Conservation (phyloP, 164 flowering plant genomes). For the Liriodendron chinense region DNA sequence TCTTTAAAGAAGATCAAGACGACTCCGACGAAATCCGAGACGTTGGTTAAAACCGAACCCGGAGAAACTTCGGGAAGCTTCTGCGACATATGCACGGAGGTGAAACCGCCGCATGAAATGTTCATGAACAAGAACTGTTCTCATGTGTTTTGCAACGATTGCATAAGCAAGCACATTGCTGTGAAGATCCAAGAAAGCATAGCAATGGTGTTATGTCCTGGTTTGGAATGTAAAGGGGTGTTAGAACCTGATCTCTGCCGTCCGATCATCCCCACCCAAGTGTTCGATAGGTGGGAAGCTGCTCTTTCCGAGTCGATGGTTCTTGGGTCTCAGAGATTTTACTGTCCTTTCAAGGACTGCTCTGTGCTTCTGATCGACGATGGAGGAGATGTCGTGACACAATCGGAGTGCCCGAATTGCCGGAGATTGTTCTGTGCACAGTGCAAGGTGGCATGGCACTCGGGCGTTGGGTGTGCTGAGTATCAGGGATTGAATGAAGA, state of each 20-base stretch:
- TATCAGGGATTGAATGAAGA: conserved; percentile 14
- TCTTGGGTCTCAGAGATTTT: conserved; percentile 10
- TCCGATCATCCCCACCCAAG: conserved; percentile 6
- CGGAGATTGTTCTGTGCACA: conserved; percentile 38
- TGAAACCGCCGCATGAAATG: conserved; percentile 11
- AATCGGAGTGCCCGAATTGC: conserved; percentile 38
- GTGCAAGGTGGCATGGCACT: conserved; percentile 43
- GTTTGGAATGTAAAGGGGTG: background rate
- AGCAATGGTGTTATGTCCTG: conserved; percentile 15
- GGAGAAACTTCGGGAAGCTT: background rate
- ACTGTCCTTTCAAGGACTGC: conserved; percentile 28
- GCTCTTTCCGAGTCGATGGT: conserved; percentile 20
- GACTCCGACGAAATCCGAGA: background rate
- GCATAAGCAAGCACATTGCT: conserved; percentile 16
- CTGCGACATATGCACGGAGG: conserved; percentile 28
- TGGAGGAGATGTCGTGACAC: conserved; percentile 1
- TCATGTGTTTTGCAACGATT: conserved; percentile 20
- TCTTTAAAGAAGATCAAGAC: background rate
- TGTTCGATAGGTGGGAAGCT: conserved; percentile 23
- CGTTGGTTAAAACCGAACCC: background rate
- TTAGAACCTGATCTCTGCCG: conserved; percentile 19
- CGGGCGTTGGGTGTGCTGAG: conserved; percentile 26
- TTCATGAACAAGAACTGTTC: conserved; percentile 16
- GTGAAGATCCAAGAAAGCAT: conserved; percentile 25
- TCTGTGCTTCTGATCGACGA: conserved; percentile 16